Evolutionary conservation across 169 alveolate species (phyloP).

Genomic region (Eimeria maxima): DNA sequence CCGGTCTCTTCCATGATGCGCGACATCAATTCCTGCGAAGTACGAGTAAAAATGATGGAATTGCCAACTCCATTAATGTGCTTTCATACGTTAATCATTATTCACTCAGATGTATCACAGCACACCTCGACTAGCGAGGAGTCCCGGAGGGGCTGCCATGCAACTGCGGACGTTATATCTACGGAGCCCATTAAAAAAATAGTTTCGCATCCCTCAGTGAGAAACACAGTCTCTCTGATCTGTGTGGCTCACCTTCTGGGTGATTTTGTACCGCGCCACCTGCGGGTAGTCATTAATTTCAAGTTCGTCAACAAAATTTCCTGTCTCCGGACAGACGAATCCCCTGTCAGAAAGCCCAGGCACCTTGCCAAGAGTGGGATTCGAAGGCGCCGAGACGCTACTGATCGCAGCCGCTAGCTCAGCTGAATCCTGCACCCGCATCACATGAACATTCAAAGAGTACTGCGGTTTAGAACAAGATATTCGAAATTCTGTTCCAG

Average conservation of each 20-base stretch:
- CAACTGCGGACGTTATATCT: too few relatives aligned
- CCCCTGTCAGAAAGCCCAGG: constrained; percentile 84
- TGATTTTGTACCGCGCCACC: constrained; percentile 91
- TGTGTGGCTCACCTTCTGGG: constrained; percentile 88
- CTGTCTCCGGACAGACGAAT: constrained; percentile 84
- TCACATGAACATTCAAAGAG: neutral
- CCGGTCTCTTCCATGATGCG: constrained; percentile 91
- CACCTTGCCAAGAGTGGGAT: constrained; percentile 84
- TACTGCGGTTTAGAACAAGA: neutral
- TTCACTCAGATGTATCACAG: neutral
- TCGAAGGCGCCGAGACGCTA: constrained; percentile 78
- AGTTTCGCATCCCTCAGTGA: too few relatives aligned
- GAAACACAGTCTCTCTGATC: neutral
- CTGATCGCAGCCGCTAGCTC: constrained; percentile 78
- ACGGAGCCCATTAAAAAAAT: too few relatives aligned
- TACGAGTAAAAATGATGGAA: neutral
- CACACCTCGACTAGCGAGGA: too few relatives aligned
- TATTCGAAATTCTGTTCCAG: neutral
- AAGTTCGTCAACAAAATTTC: constrained; percentile 93
- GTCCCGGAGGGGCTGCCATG: too few relatives aligned
- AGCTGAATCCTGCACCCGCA: constrained; percentile 53
- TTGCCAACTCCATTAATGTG: neutral
- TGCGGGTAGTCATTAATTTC: constrained; percentile 96
- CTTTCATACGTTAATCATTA: neutral
- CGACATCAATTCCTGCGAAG: constrained; percentile 88